phyloP scores from a whole-genome alignment of 2,329 filamentous ascomycete genomes.

The Plectosphaerella sp. region DNA sequence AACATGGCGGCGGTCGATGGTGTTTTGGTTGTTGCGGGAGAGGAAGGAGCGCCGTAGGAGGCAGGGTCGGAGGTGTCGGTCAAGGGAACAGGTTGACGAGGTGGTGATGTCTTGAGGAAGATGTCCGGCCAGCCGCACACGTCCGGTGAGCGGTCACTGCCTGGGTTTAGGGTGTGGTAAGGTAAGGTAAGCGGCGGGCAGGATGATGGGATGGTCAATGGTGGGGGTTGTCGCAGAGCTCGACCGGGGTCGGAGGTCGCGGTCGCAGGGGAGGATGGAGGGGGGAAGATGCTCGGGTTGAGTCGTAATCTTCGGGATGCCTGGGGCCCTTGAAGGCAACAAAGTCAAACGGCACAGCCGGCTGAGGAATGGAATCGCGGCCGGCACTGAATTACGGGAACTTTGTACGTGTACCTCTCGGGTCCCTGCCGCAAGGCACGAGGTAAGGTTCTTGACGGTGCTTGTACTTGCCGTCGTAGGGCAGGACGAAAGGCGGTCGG shows the following conservation, averaged over 20 bases:
- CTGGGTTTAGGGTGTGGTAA: neutral
- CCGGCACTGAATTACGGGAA: too few relatives aligned
- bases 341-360: neutral
- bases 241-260: too few relatives aligned
- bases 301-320: too few relatives aligned
- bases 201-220: neutral
- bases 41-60: neutral
- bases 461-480: neutral
- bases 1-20: conserved; percentile 54
- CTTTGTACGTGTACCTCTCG: too few relatives aligned
- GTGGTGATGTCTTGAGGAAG: neutral
- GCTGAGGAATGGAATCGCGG: too few relatives aligned
- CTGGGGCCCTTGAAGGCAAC: too few relatives aligned
- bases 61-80: neutral
- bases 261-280: too few relatives aligned
- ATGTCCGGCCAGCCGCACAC: neutral
- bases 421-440: too few relatives aligned
- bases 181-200: neutral
- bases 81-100: neutral
- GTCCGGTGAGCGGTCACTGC: neutral
- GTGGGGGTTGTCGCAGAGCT: too few relatives aligned
- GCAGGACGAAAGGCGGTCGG: neutral
- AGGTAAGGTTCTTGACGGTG: neutral
- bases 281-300: too few relatives aligned
- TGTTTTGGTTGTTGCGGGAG: neutral